Percentiles rank a stretch among this genome's conserved stretches.
These are phyloP conservation scores for Acer yangbiense DNA, from an alignment of 345 rosid species.

Conservation along the genomic window DNA sequence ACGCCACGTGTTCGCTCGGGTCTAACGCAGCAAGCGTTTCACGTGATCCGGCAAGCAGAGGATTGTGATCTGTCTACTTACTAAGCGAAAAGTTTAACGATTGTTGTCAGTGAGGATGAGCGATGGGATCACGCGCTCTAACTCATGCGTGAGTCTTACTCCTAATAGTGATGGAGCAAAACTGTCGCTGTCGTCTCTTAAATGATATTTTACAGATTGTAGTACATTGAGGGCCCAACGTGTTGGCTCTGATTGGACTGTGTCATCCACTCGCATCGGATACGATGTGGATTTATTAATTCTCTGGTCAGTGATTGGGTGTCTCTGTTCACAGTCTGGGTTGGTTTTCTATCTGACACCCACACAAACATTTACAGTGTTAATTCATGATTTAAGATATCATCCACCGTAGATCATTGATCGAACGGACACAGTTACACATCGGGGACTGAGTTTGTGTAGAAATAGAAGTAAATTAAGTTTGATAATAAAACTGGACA, in stretches of 20 bases:
- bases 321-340: constrained; percentile 28
- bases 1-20: background rate
- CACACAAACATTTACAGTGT: constrained; percentile 13
- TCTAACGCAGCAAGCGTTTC: background rate
- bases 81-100: constrained; percentile 26
- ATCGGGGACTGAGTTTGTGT: background rate
- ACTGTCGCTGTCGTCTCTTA: constrained; percentile 16
- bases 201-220: constrained; percentile 22
- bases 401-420: background rate
- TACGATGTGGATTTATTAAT: constrained; percentile 33
- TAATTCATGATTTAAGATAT: background rate
- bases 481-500: background rate
- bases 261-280: constrained; percentile 6
- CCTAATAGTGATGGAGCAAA: background rate
- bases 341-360: constrained; percentile 1
- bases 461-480: background rate
- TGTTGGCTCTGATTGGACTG: constrained; percentile 24
- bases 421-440: background rate
- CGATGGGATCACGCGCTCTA: constrained; percentile 26
- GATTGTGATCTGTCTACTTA: constrained; percentile 6
- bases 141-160: constrained; percentile 3
- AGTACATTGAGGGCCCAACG: background rate
- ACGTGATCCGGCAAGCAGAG: background rate
- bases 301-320: constrained; percentile 37
- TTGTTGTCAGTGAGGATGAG: constrained; percentile 29